These are phyloP conservation scores for Cadophora malorum DNA, from an alignment of 2,329 filamentous ascomycete genomes.

Conservation along the genomic window DNA sequence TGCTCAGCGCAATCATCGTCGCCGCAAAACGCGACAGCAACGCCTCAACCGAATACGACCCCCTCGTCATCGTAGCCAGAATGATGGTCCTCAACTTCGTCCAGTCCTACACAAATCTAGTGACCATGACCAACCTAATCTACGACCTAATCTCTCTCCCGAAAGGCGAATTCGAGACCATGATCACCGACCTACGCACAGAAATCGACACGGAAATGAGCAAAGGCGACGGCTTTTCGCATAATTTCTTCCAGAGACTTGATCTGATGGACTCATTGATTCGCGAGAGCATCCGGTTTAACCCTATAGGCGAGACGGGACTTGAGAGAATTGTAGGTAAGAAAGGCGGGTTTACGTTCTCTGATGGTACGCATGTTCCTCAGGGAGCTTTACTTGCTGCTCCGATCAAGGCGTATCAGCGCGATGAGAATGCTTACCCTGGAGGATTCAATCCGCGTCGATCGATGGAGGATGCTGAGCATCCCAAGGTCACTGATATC, in stretches of 20 bases:
- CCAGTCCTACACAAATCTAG: constrained; percentile 13
- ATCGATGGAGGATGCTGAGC: constrained; percentile 2
- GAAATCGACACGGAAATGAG: not conserved
- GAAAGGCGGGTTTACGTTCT: constrained; percentile 11
- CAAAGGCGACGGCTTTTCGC: constrained; percentile 5
- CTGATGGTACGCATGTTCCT: constrained; percentile 9
- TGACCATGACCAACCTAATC: constrained; percentile 12
- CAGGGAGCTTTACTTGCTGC: constrained; percentile 7
- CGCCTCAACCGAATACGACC: not conserved
- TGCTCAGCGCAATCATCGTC: constrained; percentile 12
- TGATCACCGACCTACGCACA: constrained; percentile 2
- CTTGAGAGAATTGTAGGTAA: constrained; percentile 7
- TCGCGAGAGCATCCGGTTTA: constrained; percentile 9
- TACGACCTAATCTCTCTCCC: constrained; percentile 11
- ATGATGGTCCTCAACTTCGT: constrained; percentile 15
- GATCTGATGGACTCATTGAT: constrained; percentile 15
- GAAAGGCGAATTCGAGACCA: not conserved
- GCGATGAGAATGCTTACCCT: not conserved
- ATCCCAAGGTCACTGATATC: constrained; percentile 9
- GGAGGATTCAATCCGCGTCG: constrained; percentile 12
- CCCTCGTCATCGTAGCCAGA: not conserved
- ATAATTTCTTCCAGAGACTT: constrained; percentile 15
- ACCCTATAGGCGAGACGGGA: constrained; percentile 9
- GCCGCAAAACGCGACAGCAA: constrained; percentile 2
- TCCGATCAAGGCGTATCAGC: constrained; percentile 13